Evolutionary conservation across 345 rosid species (phyloP).

Genomic region (Cochlearia excelsa): DNA sequence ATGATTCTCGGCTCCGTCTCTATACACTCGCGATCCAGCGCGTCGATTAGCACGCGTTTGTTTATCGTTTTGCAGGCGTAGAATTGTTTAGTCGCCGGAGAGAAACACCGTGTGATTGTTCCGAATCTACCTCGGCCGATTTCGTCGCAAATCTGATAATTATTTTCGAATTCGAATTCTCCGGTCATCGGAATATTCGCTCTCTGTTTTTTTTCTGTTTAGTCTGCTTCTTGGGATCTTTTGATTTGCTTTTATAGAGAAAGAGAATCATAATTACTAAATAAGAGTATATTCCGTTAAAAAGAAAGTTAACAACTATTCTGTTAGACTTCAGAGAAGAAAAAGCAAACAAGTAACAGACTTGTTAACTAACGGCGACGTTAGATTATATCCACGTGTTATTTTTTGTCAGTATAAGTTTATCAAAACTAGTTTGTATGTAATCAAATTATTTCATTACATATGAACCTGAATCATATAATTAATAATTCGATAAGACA

Average conservation of each 20-base stretch:
- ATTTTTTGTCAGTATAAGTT: no score
- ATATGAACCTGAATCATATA: no score
- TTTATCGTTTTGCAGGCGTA: slow-evolving; percentile 72
- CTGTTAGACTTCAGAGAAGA: slow-evolving; percentile 4
- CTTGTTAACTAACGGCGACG: no score
- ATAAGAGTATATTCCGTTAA: slow-evolving; percentile 9
- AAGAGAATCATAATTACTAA: slow-evolving; percentile 23
- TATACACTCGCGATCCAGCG: slow-evolving; percentile 63
- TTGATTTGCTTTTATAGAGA: slow-evolving; percentile 16
- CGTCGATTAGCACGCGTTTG: slow-evolving; percentile 53
- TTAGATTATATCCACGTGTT: no score
- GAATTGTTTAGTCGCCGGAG: slow-evolving; percentile 41
- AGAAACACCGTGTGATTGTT: slow-evolving; percentile 56
- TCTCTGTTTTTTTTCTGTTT: background rate
- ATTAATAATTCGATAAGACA: no score
- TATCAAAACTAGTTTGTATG: no score
- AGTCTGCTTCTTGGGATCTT: background rate
- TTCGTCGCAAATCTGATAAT: slow-evolving; percentile 60
- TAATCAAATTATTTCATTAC: no score
- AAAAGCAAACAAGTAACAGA: slow-evolving; percentile 3
- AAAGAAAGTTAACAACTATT: background rate
- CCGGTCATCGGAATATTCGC: slow-evolving; percentile 29
- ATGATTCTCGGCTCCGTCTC: slow-evolving; percentile 69
- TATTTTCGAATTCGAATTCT: slow-evolving; percentile 41
- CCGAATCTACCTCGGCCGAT: slow-evolving; percentile 82